phyloP scores from a whole-genome alignment of 2,329 filamentous ascomycete species.

The Talaromyces sp. region DNA sequence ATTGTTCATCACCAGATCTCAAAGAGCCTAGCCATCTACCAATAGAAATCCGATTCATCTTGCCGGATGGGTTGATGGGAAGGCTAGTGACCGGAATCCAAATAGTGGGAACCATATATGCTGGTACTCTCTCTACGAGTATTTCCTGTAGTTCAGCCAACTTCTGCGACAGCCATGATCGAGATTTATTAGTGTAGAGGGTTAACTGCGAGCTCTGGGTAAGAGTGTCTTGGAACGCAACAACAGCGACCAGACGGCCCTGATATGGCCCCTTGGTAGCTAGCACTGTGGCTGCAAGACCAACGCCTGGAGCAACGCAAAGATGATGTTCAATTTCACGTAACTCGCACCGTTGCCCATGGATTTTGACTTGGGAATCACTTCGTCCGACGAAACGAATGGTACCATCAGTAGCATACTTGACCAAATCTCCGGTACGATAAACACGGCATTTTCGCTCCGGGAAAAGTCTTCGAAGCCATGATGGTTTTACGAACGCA shows the following conservation, averaged over 20 bases:
- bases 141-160: too few species aligned
- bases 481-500: conserved; percentile 20
- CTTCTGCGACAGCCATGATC: too few species aligned
- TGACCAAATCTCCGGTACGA: conserved; percentile 1
- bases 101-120: too few species aligned
- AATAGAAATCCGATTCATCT: too few species aligned
- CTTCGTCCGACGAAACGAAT: background rate
- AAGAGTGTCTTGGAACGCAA: background rate
- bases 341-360: background rate
- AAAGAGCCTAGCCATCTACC: too few species aligned
- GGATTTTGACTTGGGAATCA: background rate
- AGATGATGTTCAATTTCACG: background rate
- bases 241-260: background rate
- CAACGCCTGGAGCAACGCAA: background rate
- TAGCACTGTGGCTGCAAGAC: too few species aligned
- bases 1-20: background rate
- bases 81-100: too few species aligned
- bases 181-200: too few species aligned
- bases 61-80: too few species aligned
- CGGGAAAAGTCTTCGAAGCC: background rate
- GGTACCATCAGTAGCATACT: background rate
- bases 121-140: too few species aligned
- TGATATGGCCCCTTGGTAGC: too few species aligned
- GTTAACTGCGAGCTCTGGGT: background rate
- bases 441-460: background rate